Evolutionary conservation across 345 rosid species (phyloP).

Genomic region (Gossypium mustelinum): DNA sequence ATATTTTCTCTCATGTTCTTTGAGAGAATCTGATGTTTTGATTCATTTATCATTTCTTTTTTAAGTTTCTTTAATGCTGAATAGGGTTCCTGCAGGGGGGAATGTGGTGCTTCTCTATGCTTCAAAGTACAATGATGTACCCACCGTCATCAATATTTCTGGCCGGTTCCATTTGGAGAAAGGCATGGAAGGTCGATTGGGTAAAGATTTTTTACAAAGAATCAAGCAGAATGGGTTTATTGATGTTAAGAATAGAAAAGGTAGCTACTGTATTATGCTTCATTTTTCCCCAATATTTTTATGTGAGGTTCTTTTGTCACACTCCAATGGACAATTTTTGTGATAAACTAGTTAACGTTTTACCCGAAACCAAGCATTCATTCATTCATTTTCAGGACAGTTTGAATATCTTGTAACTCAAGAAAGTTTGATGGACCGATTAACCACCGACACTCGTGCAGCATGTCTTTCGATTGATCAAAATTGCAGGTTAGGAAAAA

Average conservation of each 20-base stretch:
- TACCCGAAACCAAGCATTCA: background rate
- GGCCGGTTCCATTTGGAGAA: conserved; percentile 67
- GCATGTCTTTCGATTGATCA: conserved; percentile 50
- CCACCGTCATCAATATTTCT: conserved; percentile 57
- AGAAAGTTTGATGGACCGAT: conserved; percentile 72
- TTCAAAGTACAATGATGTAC: conserved; percentile 63
- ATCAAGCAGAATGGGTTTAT: conserved; percentile 62
- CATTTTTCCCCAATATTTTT: background rate
- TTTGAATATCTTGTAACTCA: conserved; percentile 60
- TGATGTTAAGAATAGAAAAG: conserved; percentile 62
- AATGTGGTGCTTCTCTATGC: conserved; percentile 82
- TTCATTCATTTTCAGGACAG: conserved; percentile 41
- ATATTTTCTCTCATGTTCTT: background rate
- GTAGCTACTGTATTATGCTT: conserved; percentile 23
- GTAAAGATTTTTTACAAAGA: conserved; percentile 52
- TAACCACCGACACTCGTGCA: conserved; percentile 48
- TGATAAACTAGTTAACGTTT: background rate
- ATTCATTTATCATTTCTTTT: background rate
- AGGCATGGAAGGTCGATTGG: conserved; percentile 73
- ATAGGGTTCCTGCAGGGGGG: conserved; percentile 55
- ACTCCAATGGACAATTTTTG: background rate
- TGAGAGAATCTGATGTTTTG: background rate
- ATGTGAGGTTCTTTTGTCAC: background rate
- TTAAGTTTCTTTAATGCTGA: background rate
- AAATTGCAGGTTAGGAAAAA: conserved; percentile 52